A percentile compares a stretch with the other conserved stretches of the same genome.
phyloP scores from a whole-genome alignment of 2,329 filamentous ascomycete genomes.

The Aspergillus felis region DNA sequence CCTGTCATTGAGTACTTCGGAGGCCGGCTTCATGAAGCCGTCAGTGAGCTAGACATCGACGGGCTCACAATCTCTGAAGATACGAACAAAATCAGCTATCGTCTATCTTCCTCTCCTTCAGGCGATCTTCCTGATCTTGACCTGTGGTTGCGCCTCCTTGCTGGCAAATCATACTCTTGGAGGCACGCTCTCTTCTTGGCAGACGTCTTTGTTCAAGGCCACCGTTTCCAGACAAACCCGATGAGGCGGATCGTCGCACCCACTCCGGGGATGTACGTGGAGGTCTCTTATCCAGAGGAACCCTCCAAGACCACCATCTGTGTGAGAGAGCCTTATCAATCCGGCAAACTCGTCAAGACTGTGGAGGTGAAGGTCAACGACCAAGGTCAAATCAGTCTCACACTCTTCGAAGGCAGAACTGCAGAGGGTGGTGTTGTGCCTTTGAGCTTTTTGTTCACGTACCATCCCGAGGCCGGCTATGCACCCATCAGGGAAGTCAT shows the following conservation, averaged over 20 bases:
- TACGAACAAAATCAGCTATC: conserved; percentile 74
- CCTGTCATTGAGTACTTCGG: conserved; percentile 94
- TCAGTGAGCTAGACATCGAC: conserved; percentile 73
- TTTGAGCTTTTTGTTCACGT: conserved; percentile 81
- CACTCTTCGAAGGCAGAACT: conserved; percentile 89
- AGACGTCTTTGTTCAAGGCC: conserved; percentile 89
- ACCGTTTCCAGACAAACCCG: conserved; percentile 96
- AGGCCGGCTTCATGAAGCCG: conserved; percentile 69
- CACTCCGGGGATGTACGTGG: conserved; percentile 79
- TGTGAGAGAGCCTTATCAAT: conserved; percentile 81
- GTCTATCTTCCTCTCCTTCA: conserved; percentile 71
- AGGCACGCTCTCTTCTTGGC: conserved; percentile 90
- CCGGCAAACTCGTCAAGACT: conserved; percentile 82
- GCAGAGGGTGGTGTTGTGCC: conserved; percentile 78
- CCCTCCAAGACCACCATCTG: conserved; percentile 78
- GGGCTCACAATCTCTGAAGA: conserved; percentile 81
- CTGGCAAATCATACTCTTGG: conserved; percentile 84
- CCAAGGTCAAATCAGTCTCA: conserved; percentile 77
- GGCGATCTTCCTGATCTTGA: conserved; percentile 73
- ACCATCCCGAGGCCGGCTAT: conserved; percentile 92
- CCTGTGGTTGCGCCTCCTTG: conserved; percentile 82
- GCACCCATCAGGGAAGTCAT: conserved; percentile 98
- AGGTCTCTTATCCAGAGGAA: conserved; percentile 78
- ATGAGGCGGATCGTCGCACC: conserved; percentile 89
- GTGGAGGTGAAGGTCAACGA: conserved; percentile 75